Evolutionary conservation across 805 yeast genomes (phyloP), one percentile per base, ranked within the genome.

Genomic region (Metschnikowia gelsemii): DNA sequence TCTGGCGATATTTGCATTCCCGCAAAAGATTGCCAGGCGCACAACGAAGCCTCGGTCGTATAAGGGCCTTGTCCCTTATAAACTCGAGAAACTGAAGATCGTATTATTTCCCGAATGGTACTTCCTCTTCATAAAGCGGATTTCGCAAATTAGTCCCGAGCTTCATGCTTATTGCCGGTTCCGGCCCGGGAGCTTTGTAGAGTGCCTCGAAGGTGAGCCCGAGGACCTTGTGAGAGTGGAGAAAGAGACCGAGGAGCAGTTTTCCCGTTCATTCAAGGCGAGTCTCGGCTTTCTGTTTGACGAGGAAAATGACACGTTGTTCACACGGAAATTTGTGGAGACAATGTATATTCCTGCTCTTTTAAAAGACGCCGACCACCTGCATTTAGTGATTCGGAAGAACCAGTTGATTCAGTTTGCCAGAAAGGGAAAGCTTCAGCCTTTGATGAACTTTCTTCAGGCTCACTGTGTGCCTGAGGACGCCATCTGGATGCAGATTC

Each of bases 361-460:
- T 17, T 12, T 12, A 14, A 31, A 24, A 6, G 12, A 25, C 11
- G 17, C 26, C 24, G 24, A 18, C 19, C 21, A 12, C 17, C 9
- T 25, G 30, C 31, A 8, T 4, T 18, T 25, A 21, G 20, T n/a
- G 6, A 11, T 18, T 18, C 38, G 38, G 18, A 34, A 18, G 14
- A 24, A 17, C 31, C 11, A 34, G 21, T 11, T 34, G 17, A 18
- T 34, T n/a, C 31, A 25, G 20, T 24, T 34, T 9, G 38, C 38
- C n/a, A 18, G 17, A 17, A 20, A 22, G 8, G 39, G 28, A 7
- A 28, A 35, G 5, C 12, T 35, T 13, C 27, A 11, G 13, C 39
- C 39, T 21, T 35, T 27, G 27, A n/a, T 35, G 27, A 21, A 20
- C 16, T 35, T 27, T 18, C 30, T 28, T 14, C 20, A 22, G 32